These are phyloP conservation scores for Priceomyces medius DNA, from an alignment of 805 yeast genomes.

Conservation along the genomic window DNA sequence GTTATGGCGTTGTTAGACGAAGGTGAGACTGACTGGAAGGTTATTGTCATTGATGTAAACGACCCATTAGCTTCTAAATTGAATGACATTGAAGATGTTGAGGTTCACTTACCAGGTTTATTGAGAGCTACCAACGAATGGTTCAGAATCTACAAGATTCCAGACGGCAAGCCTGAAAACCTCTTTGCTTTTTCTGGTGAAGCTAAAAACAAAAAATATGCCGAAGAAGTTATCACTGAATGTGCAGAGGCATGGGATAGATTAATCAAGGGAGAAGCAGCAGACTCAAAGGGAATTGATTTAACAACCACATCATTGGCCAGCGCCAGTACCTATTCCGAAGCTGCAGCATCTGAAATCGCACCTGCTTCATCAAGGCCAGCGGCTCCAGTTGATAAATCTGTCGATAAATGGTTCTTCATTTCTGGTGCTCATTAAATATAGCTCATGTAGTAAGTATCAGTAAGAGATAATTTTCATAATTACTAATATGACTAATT, in stretches of 20 bases:
- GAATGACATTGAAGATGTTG: slow-evolving; percentile 67
- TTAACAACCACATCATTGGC: slow-evolving; percentile 75
- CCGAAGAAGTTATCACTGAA: slow-evolving; percentile 59
- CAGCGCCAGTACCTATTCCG: slow-evolving; percentile 53
- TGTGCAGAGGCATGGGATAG: slow-evolving; percentile 69
- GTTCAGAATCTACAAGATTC: slow-evolving; percentile 83
- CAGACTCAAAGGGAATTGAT: slow-evolving; percentile 54
- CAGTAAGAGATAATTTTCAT: no score
- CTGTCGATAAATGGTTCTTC: slow-evolving; percentile 98
- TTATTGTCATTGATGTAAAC: slow-evolving; percentile 64
- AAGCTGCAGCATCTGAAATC: slow-evolving; percentile 43
- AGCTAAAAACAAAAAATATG: slow-evolving; percentile 55
- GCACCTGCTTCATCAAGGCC: slow-evolving; percentile 73
- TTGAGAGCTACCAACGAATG: slow-evolving; percentile 67
- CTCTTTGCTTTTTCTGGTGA: slow-evolving; percentile 73
- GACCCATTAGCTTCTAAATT: slow-evolving; percentile 65
- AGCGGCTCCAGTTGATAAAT: slow-evolving; percentile 94
- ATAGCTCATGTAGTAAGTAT: not conserved
- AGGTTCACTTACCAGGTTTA: slow-evolving; percentile 65
- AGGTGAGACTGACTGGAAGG: slow-evolving; percentile 97
- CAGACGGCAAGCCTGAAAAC: slow-evolving; percentile 77
- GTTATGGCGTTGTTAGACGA: slow-evolving; percentile 81
- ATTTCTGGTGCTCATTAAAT: slow-evolving; percentile 72
- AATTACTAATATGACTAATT: no score
- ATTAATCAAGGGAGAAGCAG: slow-evolving; percentile 46